These are phyloP conservation scores for Suillus subalutaceus DNA, from an alignment of 768 basidiomycete species.

Conservation along the genomic window DNA sequence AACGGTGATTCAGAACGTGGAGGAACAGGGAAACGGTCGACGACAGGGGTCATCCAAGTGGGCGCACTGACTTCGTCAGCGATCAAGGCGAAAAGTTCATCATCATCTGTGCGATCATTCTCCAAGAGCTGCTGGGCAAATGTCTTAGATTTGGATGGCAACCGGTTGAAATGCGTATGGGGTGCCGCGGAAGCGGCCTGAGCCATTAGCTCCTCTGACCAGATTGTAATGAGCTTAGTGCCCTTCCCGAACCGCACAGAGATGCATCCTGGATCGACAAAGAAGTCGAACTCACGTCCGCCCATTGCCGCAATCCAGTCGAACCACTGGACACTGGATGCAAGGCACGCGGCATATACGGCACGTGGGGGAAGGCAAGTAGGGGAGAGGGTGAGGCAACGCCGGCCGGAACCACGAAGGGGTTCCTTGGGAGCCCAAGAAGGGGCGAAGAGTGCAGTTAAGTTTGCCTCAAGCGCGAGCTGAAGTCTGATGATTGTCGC, in stretches of 20 bases:
- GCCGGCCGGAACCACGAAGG: conserved; percentile 67
- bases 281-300: conserved; percentile 73
- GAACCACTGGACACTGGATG: conserved; percentile 75
- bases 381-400: conserved; percentile 76
- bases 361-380: conserved; percentile 68
- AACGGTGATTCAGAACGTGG: conserved; percentile 59
- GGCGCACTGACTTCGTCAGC: conserved; percentile 70
- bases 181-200: conserved; percentile 19
- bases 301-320: conserved; percentile 78
- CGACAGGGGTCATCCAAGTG: conserved; percentile 68
- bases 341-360: conserved; percentile 70
- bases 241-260: conserved; percentile 60
- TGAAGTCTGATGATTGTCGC: conserved; percentile 70
- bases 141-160: conserved; percentile 48
- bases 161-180: conserved; percentile 20
- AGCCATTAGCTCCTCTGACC: conserved; percentile 58
- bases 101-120: conserved; percentile 71
- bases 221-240: conserved; percentile 59
- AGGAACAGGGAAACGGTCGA: conserved; percentile 58
- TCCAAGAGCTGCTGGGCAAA: conserved; percentile 76
- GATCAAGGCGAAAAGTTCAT: conserved; percentile 74
- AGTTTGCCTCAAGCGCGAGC: conserved; percentile 71
- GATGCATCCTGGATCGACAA: conserved; percentile 80
- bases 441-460: conserved; percentile 67
- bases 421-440: conserved; percentile 70